Evolutionary conservation across 2,329 filamentous ascomycete genomes (phyloP).

Genomic region (Fusarium xyrophilum): DNA sequence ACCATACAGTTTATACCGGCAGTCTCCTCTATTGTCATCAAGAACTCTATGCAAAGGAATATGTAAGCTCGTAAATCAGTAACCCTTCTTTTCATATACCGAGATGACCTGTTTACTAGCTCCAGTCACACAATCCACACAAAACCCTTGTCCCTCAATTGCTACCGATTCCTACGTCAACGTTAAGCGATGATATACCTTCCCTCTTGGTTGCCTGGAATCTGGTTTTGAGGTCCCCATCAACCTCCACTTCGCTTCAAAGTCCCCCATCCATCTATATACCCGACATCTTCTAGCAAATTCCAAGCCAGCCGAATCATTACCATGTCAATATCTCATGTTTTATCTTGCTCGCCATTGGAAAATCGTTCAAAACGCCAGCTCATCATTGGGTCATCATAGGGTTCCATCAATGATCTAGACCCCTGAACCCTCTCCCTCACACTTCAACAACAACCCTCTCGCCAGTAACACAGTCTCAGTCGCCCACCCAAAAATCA

Average conservation of each 20-base stretch:
- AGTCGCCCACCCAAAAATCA: constrained; percentile 4
- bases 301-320: constrained; percentile 5
- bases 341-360: background rate
- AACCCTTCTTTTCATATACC: background rate
- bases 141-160: background rate
- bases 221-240: constrained; percentile 12
- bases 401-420: constrained; percentile 8
- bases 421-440: constrained; percentile 6
- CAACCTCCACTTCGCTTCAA: constrained; percentile 9
- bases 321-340: constrained; percentile 16
- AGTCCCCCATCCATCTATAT: background rate
- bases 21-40: background rate
- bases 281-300: constrained; percentile 10
- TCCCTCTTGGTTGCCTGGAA: background rate
- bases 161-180: background rate
- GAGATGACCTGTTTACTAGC: background rate
- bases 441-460: constrained; percentile 17
- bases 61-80: background rate
- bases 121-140: background rate
- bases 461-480: constrained; percentile 18
- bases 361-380: background rate
- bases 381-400: constrained; percentile 18
- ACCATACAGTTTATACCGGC: background rate
- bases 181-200: constrained; percentile 1
- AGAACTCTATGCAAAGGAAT: background rate